Conservation (phyloP, 1,284 basidiomycete species). For the Trichosporon sp. region DNA sequence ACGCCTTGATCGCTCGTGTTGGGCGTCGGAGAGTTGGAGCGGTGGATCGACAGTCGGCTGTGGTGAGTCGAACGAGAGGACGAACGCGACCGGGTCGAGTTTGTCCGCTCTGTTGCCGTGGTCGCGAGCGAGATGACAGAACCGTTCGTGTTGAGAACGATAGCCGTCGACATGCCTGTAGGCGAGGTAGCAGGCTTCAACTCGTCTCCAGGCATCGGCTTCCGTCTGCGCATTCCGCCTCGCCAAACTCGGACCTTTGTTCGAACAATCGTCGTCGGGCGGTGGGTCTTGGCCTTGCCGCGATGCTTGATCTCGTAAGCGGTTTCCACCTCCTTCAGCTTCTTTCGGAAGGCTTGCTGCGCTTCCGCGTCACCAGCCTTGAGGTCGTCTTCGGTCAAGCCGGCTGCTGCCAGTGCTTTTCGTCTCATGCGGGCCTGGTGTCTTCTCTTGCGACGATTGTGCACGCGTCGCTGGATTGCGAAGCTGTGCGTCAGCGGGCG, state of each 20-base stretch:
- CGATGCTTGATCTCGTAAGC: constrained; percentile 23
- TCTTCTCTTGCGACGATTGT: constrained; percentile 35
- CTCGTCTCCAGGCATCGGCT: constrained; percentile 11
- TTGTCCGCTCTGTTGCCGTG: background rate
- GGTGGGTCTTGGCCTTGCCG: constrained; percentile 22
- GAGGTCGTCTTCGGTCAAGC: constrained; percentile 32
- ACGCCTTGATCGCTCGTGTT: background rate
- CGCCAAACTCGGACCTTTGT: constrained; percentile 41
- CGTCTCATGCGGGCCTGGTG: constrained; percentile 35
- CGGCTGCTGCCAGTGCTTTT: constrained; percentile 41
- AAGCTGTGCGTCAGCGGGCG: too few relatives aligned
- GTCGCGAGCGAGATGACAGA: background rate
- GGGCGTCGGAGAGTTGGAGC: background rate
- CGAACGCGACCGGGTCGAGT: background rate
- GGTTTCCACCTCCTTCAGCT: constrained; percentile 35
- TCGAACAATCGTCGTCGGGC: constrained; percentile 27
- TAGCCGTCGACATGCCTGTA: constrained; percentile 8
- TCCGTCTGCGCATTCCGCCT: constrained; percentile 22
- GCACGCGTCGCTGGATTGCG: constrained; percentile 42
- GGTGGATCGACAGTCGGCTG: background rate
- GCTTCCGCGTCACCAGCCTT: constrained; percentile 22
- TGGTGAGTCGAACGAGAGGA: background rate
- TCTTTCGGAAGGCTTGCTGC: constrained; percentile 26
- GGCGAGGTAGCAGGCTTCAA: background rate
- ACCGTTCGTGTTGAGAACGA: background rate